Evolutionary conservation across 805 yeast species (phyloP).

Genomic region (Priceomyces castillae): DNA sequence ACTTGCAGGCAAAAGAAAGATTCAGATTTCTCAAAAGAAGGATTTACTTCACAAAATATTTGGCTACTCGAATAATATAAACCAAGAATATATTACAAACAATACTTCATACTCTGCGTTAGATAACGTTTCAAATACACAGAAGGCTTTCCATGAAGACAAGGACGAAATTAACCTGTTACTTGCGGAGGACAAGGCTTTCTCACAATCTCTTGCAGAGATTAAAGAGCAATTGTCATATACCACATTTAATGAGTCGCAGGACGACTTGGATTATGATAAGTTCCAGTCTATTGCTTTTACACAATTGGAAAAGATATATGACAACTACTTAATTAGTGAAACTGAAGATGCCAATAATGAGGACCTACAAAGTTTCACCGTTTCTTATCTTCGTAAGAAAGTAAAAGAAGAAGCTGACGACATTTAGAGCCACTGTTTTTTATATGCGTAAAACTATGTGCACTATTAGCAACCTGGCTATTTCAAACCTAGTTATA

Average conservation of each 20-base stretch:
- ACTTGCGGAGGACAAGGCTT: slow-evolving; percentile 33
- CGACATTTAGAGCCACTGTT: neutral
- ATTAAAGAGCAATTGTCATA: slow-evolving; percentile 15
- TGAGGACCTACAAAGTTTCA: slow-evolving; percentile 20
- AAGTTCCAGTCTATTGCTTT: slow-evolving; percentile 23
- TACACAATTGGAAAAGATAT: slow-evolving; percentile 19
- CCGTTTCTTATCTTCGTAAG: slow-evolving; percentile 27
- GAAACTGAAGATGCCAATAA: slow-evolving; percentile 5
- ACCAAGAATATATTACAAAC: slow-evolving; percentile 40
- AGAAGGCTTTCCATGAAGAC: slow-evolving; percentile 41
- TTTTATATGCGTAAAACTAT: no score
- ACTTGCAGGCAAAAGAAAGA: slow-evolving; percentile 32
- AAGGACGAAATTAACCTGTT: slow-evolving; percentile 36
- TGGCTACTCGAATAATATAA: slow-evolving; percentile 37
- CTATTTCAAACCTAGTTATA: no score
- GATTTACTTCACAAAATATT: slow-evolving; percentile 37
- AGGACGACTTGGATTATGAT: slow-evolving; percentile 24
- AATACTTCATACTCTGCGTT: slow-evolving; percentile 38
- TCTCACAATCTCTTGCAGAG: slow-evolving; percentile 22
- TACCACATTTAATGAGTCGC: neutral
- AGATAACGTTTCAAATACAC: slow-evolving; percentile 35
- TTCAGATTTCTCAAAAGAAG: slow-evolving; percentile 40
- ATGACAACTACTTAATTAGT: slow-evolving; percentile 10
- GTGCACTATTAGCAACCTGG: no score
- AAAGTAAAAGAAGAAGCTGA: slow-evolving; percentile 23